Conservation (phyloP, 108 stramenopile species). For the Nitzschia sp. region DNA sequence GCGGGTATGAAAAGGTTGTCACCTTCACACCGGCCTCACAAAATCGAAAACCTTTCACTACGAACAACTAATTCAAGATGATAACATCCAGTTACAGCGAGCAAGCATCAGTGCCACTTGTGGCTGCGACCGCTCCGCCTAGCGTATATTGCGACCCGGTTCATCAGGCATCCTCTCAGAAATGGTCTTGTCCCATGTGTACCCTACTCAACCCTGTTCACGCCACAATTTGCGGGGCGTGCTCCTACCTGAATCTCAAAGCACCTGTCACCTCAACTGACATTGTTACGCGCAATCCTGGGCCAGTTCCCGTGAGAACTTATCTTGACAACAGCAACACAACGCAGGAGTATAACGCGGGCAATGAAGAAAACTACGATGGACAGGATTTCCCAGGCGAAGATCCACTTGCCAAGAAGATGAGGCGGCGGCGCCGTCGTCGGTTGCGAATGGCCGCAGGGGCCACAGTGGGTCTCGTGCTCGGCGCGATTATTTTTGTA, state of each 20-base stretch:
- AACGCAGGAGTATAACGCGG: not conserved
- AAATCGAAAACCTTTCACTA: not conserved
- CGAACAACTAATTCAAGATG: not conserved
- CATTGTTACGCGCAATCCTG: not conserved
- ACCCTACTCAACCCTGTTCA: slow-evolving; percentile 20
- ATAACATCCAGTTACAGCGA: slow-evolving; percentile 17
- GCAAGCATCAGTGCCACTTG: slow-evolving; percentile 24
- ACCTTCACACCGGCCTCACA: too few relatives aligned
- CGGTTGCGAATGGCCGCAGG: slow-evolving; percentile 15
- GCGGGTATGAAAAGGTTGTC: too few relatives aligned
- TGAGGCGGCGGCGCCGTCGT: slow-evolving; percentile 20
- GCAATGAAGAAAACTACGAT: not conserved
- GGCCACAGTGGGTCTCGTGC: slow-evolving; percentile 12
- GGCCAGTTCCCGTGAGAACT: not conserved
- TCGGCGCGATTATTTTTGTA: slow-evolving; percentile 10
- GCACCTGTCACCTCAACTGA: not conserved
- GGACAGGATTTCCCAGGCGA: not conserved
- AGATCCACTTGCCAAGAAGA: slow-evolving; percentile 23
- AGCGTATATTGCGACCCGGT: slow-evolving; percentile 70
- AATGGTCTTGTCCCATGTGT: slow-evolving; percentile 30
- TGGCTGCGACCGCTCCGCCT: slow-evolving; percentile 39
- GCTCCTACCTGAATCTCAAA: slow-evolving; percentile 8
- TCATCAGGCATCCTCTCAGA: slow-evolving; percentile 64
- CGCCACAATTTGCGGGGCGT: slow-evolving; percentile 13
- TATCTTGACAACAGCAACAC: not conserved